Percentiles rank a stretch among this genome's conserved stretches.
phyloP scores from a whole-genome alignment of 192 early-diverging fungal species.

The Coemansia sp. region DNA sequence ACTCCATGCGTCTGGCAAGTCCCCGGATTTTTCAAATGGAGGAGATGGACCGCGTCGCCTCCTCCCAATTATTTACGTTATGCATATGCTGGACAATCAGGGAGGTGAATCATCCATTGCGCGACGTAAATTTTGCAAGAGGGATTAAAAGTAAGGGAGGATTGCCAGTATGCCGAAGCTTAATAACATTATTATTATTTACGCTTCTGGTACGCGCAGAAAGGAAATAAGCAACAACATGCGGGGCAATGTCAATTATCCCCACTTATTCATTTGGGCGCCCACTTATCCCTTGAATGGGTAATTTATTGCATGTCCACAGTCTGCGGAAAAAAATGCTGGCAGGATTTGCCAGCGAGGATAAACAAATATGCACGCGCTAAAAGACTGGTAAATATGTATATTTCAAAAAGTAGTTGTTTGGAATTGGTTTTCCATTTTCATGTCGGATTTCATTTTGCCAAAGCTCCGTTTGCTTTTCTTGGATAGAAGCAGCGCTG shows the following conservation, averaged over 20 bases:
- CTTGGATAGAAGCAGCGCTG: not conserved
- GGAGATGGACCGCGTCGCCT: not conserved
- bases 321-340: not conserved
- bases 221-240: not conserved
- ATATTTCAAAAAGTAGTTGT: not conserved
- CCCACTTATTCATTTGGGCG: not conserved
- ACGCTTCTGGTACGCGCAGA: not conserved
- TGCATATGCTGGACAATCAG: not conserved
- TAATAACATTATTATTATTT: slow-evolving; percentile 1
- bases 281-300: not conserved
- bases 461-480: not conserved
- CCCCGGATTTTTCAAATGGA: not conserved
- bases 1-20: not conserved
- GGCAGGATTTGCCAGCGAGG: not conserved
- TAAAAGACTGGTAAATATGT: not conserved
- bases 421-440: not conserved
- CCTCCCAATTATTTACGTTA: not conserved
- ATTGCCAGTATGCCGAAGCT: not conserved
- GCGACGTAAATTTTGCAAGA: not conserved
- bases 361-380: not conserved
- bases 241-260: not conserved
- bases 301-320: not conserved
- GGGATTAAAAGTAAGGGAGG: not conserved
- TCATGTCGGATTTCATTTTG: not conserved
- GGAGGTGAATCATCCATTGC: not conserved